Base-by-base conservation (phyloP, 306 rosid species). In the Biancaea sappan region DNA sequence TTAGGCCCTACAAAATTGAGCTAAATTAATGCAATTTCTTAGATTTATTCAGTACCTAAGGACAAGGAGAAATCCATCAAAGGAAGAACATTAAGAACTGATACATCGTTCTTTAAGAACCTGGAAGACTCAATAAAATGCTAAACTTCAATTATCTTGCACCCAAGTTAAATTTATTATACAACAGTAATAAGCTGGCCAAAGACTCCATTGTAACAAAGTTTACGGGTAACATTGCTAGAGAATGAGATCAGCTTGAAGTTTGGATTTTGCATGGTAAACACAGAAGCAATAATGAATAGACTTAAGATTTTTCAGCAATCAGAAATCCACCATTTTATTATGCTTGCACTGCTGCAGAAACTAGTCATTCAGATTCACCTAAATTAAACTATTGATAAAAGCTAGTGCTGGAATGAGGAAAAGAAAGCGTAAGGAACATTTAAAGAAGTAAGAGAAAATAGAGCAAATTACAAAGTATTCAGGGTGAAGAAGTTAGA, bases 1-100 rank as follows among this genome's bases (percentile, higher is more conserved):
- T 95, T 74, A 95, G 76, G 72, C 90, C 99, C 99, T 95, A 73
- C 86, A 83, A 53, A 73, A 68, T 56, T 62, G 47, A 75, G 34
- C 48, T 58, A 60, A 69, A 81, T 79, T 69, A 72, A 71, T 47
- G 60, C 26, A 56, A 37, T 38, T 38, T n/a, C 29, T 69, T 25
- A 41, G 48, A 18, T 44, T 35, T 53, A 35, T 60, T 18, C 40
- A 70, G 44, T 34, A 14, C 31, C n/a, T 24, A 18, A 7, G 19
- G 21, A 51, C 16, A 71, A 32, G 50, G 38, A 31, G 46, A 77
- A 69, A 46, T 38, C 68, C 40, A 79, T 59, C 22, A 66, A 35
- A 38, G 25, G 62, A 43, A 60, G 59, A 69, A 26, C 14, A 59
- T 41, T 47, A 34, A 16, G 22, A 1, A 41, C 19, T 3, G 31